Base-by-base conservation (phyloP, 768 basidiomycete species). In the Kwoniella heveanensis region DNA sequence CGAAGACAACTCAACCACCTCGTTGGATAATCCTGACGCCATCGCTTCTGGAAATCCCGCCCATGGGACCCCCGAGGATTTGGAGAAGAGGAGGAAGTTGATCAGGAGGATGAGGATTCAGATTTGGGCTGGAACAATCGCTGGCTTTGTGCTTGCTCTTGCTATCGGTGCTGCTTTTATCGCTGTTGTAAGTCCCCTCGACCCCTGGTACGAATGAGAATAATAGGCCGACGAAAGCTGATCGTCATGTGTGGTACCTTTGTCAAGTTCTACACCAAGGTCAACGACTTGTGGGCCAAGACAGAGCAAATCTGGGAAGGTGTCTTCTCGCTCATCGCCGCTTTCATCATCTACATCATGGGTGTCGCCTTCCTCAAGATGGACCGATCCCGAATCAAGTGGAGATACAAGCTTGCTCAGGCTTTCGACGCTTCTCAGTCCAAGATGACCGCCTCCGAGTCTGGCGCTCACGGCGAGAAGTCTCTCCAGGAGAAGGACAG, bases 281-380 rank as follows among this genome's bases (percentile, higher is more conserved):
- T 94, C 0, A 84, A 84, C 22, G 83, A 96, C 78, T 84, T 98
- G 19, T 97, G 91, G 90, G 77, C 84, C 44, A 87, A 86, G 73
- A 86, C 91, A 6, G 95, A 98, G 81, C 85, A 87, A 58, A 81
- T 94, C 61, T 97, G 95, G 95, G 95, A 98, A 84, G 95, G 94
- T 85, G 68, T 76, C 74, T 83, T 84, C 76, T 76, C 73, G 30
- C 62, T 83, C 54, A 74, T 77, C 12, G 77, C 80, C 9, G 62
- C 68, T 21, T 60, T 91, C 70, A 86, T 96, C 85, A 93, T 96
- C 73, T 91, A 92, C 79, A 83, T 89, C 76, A 95, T 97, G 92
- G 93, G 91, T 2, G 74, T 97, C 39, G 88, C 89, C 36, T 94
- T 98, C 90, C 86, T 99, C 64, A 92, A 91, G 77, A 88, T 99